Percentiles rank a stretch among this genome's conserved stretches.
phyloP scores from a whole-genome alignment of 2,329 filamentous ascomycete species.

The Alternaria arborescens region DNA sequence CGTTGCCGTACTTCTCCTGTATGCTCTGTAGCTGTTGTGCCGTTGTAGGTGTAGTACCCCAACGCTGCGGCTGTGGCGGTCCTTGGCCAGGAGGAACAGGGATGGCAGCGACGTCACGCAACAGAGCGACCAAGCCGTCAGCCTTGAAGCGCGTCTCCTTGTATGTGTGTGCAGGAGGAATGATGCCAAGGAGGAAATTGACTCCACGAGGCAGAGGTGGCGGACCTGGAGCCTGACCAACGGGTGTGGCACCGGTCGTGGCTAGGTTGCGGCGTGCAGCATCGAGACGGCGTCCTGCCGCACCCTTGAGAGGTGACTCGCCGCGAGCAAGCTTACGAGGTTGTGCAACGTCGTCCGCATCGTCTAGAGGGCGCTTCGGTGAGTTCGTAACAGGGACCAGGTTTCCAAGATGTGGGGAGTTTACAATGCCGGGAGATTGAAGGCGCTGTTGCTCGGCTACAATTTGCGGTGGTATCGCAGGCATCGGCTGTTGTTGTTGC shows the following conservation, averaged over 20 bases:
- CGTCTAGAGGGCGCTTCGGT: constrained; percentile 58
- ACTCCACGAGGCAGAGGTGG: constrained; percentile 75
- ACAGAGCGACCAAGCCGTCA: constrained; percentile 74
- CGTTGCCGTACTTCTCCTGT: constrained; percentile 42
- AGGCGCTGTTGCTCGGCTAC: constrained; percentile 33
- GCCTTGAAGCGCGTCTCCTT: constrained; percentile 74
- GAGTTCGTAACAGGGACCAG: constrained; percentile 47
- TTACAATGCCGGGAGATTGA: constrained; percentile 37
- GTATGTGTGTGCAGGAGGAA: constrained; percentile 78
- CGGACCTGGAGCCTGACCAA: constrained; percentile 49
- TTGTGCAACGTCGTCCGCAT: constrained; percentile 77
- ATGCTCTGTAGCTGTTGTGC: constrained; percentile 44
- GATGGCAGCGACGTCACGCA: constrained; percentile 61
- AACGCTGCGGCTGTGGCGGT: constrained; percentile 28
- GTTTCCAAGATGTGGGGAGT: constrained; percentile 43
- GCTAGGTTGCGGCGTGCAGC: constrained; percentile 67
- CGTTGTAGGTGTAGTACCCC: constrained; percentile 37
- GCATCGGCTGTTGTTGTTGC: constrained; percentile 29
- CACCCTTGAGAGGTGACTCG: constrained; percentile 92
- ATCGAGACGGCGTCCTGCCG: constrained; percentile 83
- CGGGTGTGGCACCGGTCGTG: constrained; percentile 38
- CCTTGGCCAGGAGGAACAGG: constrained; percentile 24
- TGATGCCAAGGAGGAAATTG: constrained; percentile 68
- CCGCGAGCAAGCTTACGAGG: constrained; percentile 87
- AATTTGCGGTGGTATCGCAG: constrained; percentile 26